Conservation (phyloP, 192 early-diverging fungal species). For the Chytriomyces sp. region DNA sequence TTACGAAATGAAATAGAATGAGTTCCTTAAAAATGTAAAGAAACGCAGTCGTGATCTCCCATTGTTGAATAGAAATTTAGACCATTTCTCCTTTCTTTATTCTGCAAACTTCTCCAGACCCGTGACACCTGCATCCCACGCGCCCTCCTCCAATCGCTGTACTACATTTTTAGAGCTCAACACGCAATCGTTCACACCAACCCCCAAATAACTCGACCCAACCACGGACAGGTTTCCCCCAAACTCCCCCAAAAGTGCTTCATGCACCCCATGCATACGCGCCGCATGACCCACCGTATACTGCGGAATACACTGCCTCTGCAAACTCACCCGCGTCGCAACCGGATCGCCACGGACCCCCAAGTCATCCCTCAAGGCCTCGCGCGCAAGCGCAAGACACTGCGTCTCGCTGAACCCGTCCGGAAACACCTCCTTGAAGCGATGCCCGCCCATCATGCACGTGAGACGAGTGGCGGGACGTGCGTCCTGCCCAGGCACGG, state of each 20-base stretch:
- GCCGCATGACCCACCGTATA: constrained; percentile 82
- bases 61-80: no score
- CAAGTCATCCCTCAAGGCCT: constrained; percentile 62
- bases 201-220: constrained; percentile 81
- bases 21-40: no score
- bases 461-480: constrained; percentile 63
- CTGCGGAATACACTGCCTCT: constrained; percentile 83
- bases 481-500: constrained; percentile 68
- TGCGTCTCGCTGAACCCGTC: constrained; percentile 30
- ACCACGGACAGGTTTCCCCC: constrained; percentile 67
- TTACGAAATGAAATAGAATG: no score
- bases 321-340: constrained; percentile 54
- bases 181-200: constrained; percentile 76
- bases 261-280: constrained; percentile 66
- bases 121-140: background rate
- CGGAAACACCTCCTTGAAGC: constrained; percentile 63
- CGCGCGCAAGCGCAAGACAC: constrained; percentile 51
- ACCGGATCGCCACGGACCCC: constrained; percentile 47
- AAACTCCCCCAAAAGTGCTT: constrained; percentile 47
- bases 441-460: constrained; percentile 89
- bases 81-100: no score
- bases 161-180: constrained; percentile 2
- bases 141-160: background rate
- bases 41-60: no score
- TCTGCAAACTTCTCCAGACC: constrained; percentile 7